Percentiles rank a stretch among this genome's conserved stretches.
Conservation (phyloP, 805 yeast genomes). For the Priceomyces medius region DNA sequence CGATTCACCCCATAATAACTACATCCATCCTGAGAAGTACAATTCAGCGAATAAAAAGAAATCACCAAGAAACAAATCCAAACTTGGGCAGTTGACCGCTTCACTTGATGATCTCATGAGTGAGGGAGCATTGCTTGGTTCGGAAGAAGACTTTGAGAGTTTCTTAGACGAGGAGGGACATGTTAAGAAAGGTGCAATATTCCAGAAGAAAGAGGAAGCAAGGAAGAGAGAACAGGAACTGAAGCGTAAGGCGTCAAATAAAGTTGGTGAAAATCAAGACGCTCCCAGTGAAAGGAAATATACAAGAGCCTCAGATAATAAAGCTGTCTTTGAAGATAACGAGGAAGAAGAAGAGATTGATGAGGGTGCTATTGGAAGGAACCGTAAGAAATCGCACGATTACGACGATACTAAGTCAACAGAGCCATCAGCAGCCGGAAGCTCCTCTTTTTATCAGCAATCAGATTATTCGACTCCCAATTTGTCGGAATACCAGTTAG, state of each 20-base stretch:
- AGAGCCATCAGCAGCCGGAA: not conserved
- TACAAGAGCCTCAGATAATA: slow-evolving; percentile 6
- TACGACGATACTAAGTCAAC: not conserved
- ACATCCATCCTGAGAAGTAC: slow-evolving; percentile 45
- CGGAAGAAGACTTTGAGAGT: slow-evolving; percentile 53
- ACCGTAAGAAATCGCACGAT: not conserved
- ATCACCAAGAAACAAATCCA: slow-evolving; percentile 19
- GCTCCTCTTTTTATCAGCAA: slow-evolving; percentile 13
- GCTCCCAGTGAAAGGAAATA: slow-evolving; percentile 22
- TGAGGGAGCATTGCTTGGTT: slow-evolving; percentile 46
- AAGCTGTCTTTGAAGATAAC: not conserved
- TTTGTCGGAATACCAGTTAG: slow-evolving; percentile 44
- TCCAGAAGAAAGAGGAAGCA: slow-evolving; percentile 12
- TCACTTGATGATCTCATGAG: slow-evolving; percentile 50
- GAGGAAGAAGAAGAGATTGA: slow-evolving; percentile 1
- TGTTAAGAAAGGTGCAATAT: slow-evolving; percentile 48
- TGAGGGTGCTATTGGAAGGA: slow-evolving; percentile 3
- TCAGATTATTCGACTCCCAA: slow-evolving; percentile 42
- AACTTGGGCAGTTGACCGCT: slow-evolving; percentile 40
- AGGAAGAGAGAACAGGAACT: slow-evolving; percentile 7
- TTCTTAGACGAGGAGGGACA: slow-evolving; percentile 55
- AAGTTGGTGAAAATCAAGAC: too few relatives aligned
- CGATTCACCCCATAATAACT: slow-evolving; percentile 44
- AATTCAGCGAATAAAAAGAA: slow-evolving; percentile 14
- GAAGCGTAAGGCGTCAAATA: not conserved